phyloP scores from a whole-genome alignment of 2,329 filamentous ascomycete genomes.

The Achaetomium macrosporum region DNA sequence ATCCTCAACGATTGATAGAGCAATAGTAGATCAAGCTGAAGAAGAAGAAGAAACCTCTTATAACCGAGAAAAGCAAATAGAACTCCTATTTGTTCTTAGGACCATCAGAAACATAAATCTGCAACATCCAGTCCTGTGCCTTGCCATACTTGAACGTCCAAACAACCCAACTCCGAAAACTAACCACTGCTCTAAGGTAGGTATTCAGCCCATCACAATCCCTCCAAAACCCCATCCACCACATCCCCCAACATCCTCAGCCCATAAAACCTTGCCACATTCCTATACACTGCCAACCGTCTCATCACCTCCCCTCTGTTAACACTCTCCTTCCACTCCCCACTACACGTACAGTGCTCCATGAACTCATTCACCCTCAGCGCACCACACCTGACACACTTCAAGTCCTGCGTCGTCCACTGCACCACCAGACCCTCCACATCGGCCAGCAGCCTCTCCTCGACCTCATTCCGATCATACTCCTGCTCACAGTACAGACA shows the following conservation, averaged over 20 bases:
- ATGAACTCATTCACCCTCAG: conserved; percentile 86
- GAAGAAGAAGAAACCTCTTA: too few relatives aligned
- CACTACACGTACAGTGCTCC: conserved; percentile 93
- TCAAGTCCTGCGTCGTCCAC: conserved; percentile 87
- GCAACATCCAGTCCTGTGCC: too few relatives aligned
- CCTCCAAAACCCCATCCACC: conserved; percentile 55
- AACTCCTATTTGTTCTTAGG: too few relatives aligned
- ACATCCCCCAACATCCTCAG: conserved; percentile 76
- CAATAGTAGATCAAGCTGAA: too few relatives aligned
- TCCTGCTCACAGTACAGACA: conserved; percentile 71
- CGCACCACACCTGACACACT: conserved; percentile 66
- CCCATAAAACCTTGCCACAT: conserved; percentile 72
- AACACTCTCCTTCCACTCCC: conserved; percentile 71
- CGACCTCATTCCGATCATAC: conserved; percentile 72
- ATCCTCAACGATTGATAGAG: too few relatives aligned
- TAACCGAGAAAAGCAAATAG: too few relatives aligned
- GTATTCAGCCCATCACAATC: conserved; percentile 32
- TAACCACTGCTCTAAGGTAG: too few relatives aligned
- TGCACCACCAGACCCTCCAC: conserved; percentile 69
- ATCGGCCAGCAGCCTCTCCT: conserved; percentile 72
- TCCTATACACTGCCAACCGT: conserved; percentile 62
- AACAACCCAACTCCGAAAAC: too few relatives aligned
- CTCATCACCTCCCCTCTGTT: conserved; percentile 59
- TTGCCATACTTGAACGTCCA: too few relatives aligned
- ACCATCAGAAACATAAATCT: too few relatives aligned